A percentile compares a stretch with the other conserved stretches of the same genome.
These are phyloP conservation scores for Trichoderma erinaceum DNA, from an alignment of 495 filamentous ascomycete genomes.

Conservation along the genomic window DNA sequence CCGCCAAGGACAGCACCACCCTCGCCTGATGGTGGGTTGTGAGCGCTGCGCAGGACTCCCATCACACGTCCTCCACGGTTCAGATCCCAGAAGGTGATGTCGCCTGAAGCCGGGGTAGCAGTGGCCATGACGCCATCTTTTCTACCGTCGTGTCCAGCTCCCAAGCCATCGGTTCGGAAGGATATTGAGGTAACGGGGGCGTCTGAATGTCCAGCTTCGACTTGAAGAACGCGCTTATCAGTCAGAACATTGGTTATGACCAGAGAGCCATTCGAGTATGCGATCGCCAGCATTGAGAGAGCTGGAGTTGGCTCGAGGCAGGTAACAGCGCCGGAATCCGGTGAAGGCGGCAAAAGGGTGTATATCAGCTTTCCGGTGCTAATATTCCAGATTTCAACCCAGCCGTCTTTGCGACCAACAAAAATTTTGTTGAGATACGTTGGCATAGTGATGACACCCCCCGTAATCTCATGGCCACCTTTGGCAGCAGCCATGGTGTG, in stretches of 20 bases:
- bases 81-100: slow-evolving; percentile 94
- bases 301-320: slow-evolving; percentile 76
- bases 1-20: slow-evolving; percentile 44
- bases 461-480: slow-evolving; percentile 57
- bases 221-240: slow-evolving; percentile 60
- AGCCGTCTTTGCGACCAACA: slow-evolving; percentile 77
- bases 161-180: slow-evolving; percentile 85
- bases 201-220: slow-evolving; percentile 54
- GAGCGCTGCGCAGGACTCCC: slow-evolving; percentile 77
- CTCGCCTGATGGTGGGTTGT: slow-evolving; percentile 59
- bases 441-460: slow-evolving; percentile 73
- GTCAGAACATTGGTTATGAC: slow-evolving; percentile 73
- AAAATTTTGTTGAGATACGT: slow-evolving; percentile 96
- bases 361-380: slow-evolving; percentile 84
- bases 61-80: slow-evolving; percentile 76
- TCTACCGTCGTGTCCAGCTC: slow-evolving; percentile 80
- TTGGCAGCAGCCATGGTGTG: slow-evolving; percentile 41
- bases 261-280: slow-evolving; percentile 71
- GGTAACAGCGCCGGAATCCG: slow-evolving; percentile 66
- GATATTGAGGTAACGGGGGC: slow-evolving; percentile 70
- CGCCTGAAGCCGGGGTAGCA: slow-evolving; percentile 61
- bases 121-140: slow-evolving; percentile 83
- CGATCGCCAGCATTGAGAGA: slow-evolving; percentile 79
- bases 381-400: slow-evolving; percentile 94
- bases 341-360: slow-evolving; percentile 64